phyloP scores from a whole-genome alignment of 2,329 filamentous ascomycete genomes.

The Capronia coronata region DNA sequence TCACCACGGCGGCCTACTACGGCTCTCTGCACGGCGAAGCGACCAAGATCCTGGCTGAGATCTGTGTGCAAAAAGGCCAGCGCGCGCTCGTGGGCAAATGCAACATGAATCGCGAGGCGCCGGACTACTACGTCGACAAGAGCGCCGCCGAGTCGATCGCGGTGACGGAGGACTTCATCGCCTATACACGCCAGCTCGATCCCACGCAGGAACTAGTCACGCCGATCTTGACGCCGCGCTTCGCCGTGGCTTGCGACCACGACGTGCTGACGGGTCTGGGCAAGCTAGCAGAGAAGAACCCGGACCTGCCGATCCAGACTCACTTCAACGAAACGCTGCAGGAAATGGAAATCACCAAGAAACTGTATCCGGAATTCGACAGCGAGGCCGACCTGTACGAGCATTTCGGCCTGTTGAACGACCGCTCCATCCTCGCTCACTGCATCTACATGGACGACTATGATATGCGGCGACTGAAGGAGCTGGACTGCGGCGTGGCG shows the following conservation, averaged over 20 bases:
- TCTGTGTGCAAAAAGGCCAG: slow-evolving; percentile 50
- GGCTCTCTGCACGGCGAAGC: slow-evolving; percentile 51
- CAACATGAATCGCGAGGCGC: slow-evolving; percentile 51
- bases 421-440: slow-evolving; percentile 54
- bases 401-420: slow-evolving; percentile 47
- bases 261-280: slow-evolving; percentile 51
- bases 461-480: slow-evolving; percentile 34
- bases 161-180: slow-evolving; percentile 30
- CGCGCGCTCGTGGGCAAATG: slow-evolving; percentile 58
- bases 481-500: slow-evolving; percentile 49
- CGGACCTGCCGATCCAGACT: slow-evolving; percentile 52
- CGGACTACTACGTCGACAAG: not conserved
- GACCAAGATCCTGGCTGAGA: slow-evolving; percentile 52
- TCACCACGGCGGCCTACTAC: slow-evolving; percentile 59
- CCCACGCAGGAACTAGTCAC: slow-evolving; percentile 40
- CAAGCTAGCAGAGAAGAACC: slow-evolving; percentile 42
- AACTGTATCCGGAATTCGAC: slow-evolving; percentile 48
- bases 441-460: slow-evolving; percentile 57
- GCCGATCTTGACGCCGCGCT: slow-evolving; percentile 49
- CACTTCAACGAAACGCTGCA: slow-evolving; percentile 58
- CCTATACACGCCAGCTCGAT: slow-evolving; percentile 41
- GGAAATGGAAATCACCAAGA: slow-evolving; percentile 48
- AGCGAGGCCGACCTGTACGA: slow-evolving; percentile 54
- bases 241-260: slow-evolving; percentile 52
- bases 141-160: slow-evolving; percentile 23